These are phyloP conservation scores for Gaultheria prostrata DNA, from an alignment of 148 eudicot genomes.

Conservation along the genomic window DNA sequence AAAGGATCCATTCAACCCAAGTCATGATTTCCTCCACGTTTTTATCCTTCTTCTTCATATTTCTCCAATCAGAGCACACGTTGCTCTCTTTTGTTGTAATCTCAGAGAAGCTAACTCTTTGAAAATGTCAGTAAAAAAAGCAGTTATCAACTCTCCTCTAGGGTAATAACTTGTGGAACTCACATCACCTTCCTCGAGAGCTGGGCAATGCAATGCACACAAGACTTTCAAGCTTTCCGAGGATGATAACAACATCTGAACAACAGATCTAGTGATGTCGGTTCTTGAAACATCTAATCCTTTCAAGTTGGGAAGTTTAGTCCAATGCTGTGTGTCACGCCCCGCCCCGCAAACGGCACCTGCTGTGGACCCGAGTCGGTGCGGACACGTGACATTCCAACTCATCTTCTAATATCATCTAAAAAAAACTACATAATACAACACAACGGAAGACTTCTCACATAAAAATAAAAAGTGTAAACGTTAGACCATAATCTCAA, in stretches of 20 bases:
- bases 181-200: slow-evolving; percentile 37
- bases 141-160: slow-evolving; percentile 31
- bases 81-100: slow-evolving; percentile 45
- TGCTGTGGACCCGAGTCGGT: too few relatives aligned
- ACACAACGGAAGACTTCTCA: too few relatives aligned
- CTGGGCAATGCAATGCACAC: slow-evolving; percentile 71
- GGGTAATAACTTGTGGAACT: too few relatives aligned
- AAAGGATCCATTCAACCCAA: slow-evolving; percentile 89
- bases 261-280: slow-evolving; percentile 45
- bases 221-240: slow-evolving; percentile 61
- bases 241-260: slow-evolving; percentile 44
- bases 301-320: slow-evolving; percentile 53
- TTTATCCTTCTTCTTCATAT: slow-evolving; percentile 37
- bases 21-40: slow-evolving; percentile 58
- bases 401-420: slow-evolving; percentile 66
- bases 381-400: too few relatives aligned
- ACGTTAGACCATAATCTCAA: too few relatives aligned
- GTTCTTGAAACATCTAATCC: slow-evolving; percentile 92
- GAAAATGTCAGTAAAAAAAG: slow-evolving; percentile 21
- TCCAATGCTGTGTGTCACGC: slow-evolving; percentile 61
- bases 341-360: too few relatives aligned
- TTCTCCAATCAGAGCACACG: slow-evolving; percentile 69
- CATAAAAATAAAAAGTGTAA: too few relatives aligned
- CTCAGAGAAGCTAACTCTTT: slow-evolving; percentile 56
- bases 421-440: too few relatives aligned